These are phyloP conservation scores for Heterococcus sp. DNA, from an alignment of 108 stramenopile genomes.

Conservation along the genomic window DNA sequence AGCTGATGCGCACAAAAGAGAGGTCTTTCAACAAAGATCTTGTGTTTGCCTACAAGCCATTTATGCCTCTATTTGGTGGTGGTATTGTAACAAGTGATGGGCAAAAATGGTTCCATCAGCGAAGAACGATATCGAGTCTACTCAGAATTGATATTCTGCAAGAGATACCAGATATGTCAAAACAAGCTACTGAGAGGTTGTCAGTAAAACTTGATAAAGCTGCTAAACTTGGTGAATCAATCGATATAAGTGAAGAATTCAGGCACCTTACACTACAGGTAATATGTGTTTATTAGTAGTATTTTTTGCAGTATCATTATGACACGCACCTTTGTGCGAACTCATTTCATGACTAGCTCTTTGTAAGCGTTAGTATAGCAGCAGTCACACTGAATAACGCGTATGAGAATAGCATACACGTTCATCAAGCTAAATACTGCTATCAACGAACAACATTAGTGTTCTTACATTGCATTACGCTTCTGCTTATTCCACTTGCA, in stretches of 20 bases:
- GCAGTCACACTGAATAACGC: too few species aligned
- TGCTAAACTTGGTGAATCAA: neutral
- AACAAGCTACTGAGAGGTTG: constrained; percentile 36
- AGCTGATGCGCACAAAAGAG: constrained; percentile 50
- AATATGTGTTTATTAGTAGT: too few species aligned
- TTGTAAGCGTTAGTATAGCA: too few species aligned
- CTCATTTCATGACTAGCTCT: too few species aligned
- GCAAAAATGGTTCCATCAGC: constrained; percentile 47
- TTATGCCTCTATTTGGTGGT: constrained; percentile 53
- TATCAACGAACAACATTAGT: too few species aligned
- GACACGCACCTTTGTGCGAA: too few species aligned
- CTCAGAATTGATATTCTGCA: constrained; percentile 52
- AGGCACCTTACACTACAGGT: constrained; percentile 56
- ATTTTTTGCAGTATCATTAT: too few species aligned
- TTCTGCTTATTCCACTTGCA: too few species aligned
- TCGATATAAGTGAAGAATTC: constrained; percentile 59
- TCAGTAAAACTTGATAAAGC: constrained; percentile 37
- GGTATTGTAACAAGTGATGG: constrained; percentile 58
- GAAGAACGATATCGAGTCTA: constrained; percentile 32
- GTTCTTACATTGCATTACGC: too few species aligned
- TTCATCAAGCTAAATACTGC: too few species aligned
- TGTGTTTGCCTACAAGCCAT: constrained; percentile 54
- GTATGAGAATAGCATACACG: too few species aligned
- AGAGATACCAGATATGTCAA: constrained; percentile 48
- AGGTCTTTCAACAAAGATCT: constrained; percentile 53